Conservation (phyloP, 2,329 filamentous ascomycete species). For the Penicillium paneum region DNA sequence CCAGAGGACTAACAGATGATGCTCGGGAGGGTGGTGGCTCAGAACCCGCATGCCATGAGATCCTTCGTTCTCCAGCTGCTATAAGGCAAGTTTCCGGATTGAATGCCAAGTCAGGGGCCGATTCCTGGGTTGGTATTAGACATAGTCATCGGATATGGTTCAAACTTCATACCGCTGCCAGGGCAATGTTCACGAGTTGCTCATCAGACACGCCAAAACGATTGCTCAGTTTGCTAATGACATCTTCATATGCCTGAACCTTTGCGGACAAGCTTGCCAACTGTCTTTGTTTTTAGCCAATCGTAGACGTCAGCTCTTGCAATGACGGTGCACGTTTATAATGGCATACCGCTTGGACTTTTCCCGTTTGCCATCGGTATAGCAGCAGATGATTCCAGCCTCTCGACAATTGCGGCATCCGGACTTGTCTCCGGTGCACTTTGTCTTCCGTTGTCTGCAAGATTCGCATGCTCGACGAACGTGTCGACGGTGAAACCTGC, state of each 20-base stretch:
- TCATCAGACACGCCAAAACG: slow-evolving; percentile 38
- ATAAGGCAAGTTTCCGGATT: slow-evolving; percentile 17
- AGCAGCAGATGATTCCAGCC: slow-evolving; percentile 44
- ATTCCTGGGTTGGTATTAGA: slow-evolving; percentile 26
- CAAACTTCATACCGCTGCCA: slow-evolving; percentile 29
- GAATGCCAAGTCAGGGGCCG: slow-evolving; percentile 21
- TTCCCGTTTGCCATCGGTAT: slow-evolving; percentile 47
- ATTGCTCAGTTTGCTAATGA: slow-evolving; percentile 36
- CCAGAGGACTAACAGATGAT: slow-evolving; percentile 34
- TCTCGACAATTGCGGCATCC: slow-evolving; percentile 45
- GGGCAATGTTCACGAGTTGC: slow-evolving; percentile 34
- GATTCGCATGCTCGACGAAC: slow-evolving; percentile 44
- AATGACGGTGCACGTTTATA: neutral
- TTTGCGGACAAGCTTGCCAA: slow-evolving; percentile 43
- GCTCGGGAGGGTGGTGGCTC: slow-evolving; percentile 23
- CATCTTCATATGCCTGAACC: slow-evolving; percentile 41
- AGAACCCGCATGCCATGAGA: slow-evolving; percentile 17
- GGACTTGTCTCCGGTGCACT: slow-evolving; percentile 46
- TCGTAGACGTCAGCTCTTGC: neutral
- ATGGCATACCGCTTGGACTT: slow-evolving; percentile 41
- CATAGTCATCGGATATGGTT: neutral
- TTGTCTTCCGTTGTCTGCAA: slow-evolving; percentile 47
- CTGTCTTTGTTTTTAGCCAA: slow-evolving; percentile 28
- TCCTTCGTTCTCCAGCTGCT: slow-evolving; percentile 18
- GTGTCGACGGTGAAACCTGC: slow-evolving; percentile 37